Percentiles rank a stretch among this genome's conserved stretches.
Conservation (phyloP, 306 rosid species). For the Prunus padus region DNA sequence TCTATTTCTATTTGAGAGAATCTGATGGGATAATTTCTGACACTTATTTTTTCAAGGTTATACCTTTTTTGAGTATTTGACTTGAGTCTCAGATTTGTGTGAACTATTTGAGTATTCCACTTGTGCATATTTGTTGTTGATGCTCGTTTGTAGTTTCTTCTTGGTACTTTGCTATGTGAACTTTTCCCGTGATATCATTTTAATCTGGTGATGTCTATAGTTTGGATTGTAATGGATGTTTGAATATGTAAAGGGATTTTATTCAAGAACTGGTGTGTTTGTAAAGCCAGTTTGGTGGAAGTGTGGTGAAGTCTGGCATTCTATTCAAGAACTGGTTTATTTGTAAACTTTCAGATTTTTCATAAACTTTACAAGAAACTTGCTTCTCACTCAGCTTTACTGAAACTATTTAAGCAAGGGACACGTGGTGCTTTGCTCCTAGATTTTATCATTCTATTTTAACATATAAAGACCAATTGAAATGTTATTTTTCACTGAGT, state of each 20-base stretch:
- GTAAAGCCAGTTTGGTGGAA: no score
- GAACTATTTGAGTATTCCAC: background rate
- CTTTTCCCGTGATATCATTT: conserved; percentile 1
- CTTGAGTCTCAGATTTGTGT: background rate
- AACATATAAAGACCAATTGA: background rate
- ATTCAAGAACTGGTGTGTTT: background rate
- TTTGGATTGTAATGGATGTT: background rate
- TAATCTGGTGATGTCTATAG: background rate
- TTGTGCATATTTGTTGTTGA: background rate
- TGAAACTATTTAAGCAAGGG: background rate
- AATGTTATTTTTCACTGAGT: background rate
- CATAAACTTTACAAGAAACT: background rate
- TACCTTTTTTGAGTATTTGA: background rate
- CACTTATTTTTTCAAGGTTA: background rate
- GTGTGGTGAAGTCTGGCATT: background rate
- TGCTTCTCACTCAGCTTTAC: conserved; percentile 2
- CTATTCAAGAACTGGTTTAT: background rate
- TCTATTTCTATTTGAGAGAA: no score
- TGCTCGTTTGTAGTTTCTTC: background rate
- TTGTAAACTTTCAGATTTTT: conserved; percentile 1
- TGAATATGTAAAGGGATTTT: background rate
- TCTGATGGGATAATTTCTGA: background rate
- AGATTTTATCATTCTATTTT: background rate
- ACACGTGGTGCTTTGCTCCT: background rate
- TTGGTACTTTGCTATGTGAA: background rate